Percentiles rank a stretch among this genome's conserved stretches.
Evolutionary conservation across 768 basidiomycete species (phyloP).

Genomic region (Suillus subaureus): DNA sequence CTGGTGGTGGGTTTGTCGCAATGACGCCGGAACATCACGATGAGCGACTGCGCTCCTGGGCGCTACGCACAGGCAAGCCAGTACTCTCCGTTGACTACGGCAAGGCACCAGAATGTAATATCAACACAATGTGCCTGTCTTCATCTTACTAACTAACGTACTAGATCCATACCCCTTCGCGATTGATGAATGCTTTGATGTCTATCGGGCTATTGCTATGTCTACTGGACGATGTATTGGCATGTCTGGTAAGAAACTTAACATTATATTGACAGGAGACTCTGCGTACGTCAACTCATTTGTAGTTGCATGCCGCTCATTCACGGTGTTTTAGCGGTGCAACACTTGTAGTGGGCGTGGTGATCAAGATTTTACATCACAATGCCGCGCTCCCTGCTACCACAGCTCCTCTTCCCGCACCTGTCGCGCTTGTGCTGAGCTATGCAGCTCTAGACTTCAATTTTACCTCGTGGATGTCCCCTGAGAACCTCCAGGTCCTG

Average conservation of each 20-base stretch:
- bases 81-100: conserved; percentile 91
- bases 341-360: conserved; percentile 80
- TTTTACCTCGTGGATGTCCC: conserved; percentile 96
- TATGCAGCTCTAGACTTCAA: conserved; percentile 97
- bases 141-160: conserved; percentile 10
- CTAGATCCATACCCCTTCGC: conserved; percentile 97
- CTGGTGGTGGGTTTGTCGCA: conserved; percentile 95
- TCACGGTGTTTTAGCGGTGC: conserved; percentile 65
- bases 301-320: conserved; percentile 9
- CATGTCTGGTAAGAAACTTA: conserved; percentile 81
- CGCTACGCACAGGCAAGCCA: conserved; percentile 72
- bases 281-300: conserved; percentile 77
- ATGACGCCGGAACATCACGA: conserved; percentile 98
- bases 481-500: conserved; percentile 78
- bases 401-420: conserved; percentile 57
- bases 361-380: conserved; percentile 82
- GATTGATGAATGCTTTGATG: conserved; percentile 93
- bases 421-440: conserved; percentile 81
- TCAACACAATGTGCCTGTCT: conserved; percentile 10
- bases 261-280: conserved; percentile 85
- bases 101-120: conserved; percentile 92
- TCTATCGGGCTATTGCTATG: conserved; percentile 79
- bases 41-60: conserved; percentile 89
- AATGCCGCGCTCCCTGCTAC: conserved; percentile 34
- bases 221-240: conserved; percentile 82